Conservation (phyloP, 371 early-diverging fungal genomes). For the Polyrhizophydium stewartii region DNA sequence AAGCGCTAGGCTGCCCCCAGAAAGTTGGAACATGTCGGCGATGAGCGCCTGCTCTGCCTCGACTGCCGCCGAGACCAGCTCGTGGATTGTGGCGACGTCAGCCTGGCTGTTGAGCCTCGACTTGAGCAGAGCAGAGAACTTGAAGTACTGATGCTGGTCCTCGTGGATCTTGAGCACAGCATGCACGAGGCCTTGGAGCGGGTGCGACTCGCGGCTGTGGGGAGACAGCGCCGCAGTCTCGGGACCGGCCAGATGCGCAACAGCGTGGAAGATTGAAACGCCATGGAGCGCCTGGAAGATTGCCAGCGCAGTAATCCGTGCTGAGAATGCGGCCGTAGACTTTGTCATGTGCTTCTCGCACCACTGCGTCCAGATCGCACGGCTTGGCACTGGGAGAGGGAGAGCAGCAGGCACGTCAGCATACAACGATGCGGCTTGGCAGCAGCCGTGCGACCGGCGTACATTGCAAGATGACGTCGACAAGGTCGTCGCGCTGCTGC, state of each 20-base stretch:
- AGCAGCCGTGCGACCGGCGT: not conserved
- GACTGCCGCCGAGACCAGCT: slow-evolving; percentile 22
- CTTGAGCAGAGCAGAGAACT: slow-evolving; percentile 13
- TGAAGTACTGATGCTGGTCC: slow-evolving; percentile 17
- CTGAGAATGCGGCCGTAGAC: slow-evolving; percentile 17
- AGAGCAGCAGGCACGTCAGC: not conserved
- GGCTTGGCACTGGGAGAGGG: slow-evolving; percentile 16
- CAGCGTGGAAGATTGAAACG: slow-evolving; percentile 6
- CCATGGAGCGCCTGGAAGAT: slow-evolving; percentile 17
- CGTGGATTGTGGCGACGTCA: slow-evolving; percentile 6
- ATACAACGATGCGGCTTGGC: not conserved
- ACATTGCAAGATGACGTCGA: slow-evolving; percentile 12
- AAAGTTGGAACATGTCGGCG: slow-evolving; percentile 20
- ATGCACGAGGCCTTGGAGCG: slow-evolving; percentile 19
- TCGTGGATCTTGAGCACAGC: slow-evolving; percentile 16
- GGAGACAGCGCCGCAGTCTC: not conserved
- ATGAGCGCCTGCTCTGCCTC: slow-evolving; percentile 18
- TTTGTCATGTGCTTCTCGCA: slow-evolving; percentile 26
- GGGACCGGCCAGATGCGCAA: slow-evolving; percentile 17
- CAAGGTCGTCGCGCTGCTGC: slow-evolving; percentile 13
- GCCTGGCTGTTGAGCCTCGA: slow-evolving; percentile 15
- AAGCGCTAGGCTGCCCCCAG: slow-evolving; percentile 10
- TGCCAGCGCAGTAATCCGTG: slow-evolving; percentile 24
- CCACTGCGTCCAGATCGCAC: slow-evolving; percentile 25
- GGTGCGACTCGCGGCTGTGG: not conserved